Evolutionary conservation across 176 grass and related monocot genomes (phyloP), one percentile per base, ranked within the genome.

Genomic region (Rhynchospora pubera): DNA sequence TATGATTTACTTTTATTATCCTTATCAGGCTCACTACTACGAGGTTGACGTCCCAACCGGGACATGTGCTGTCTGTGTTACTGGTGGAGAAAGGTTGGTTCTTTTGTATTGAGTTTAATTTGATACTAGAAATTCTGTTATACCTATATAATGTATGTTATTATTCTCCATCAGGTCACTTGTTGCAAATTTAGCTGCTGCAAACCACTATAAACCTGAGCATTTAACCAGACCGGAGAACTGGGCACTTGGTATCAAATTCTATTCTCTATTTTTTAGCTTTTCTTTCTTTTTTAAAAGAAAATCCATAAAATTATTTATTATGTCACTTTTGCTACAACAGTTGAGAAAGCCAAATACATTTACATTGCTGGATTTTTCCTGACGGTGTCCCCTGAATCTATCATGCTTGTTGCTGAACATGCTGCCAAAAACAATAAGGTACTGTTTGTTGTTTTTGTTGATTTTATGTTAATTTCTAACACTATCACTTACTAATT

Each of bases 281-380:
- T 52, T 85, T 57, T 26, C 30, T 22, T 7, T 39, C 34, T 5
- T 57, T 64, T 18, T 72, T 56, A 77, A 71, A 14, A 68, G 65
- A 0, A 8, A 74, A 74, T 74, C 5, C 14, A 34, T 74, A 47
- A 26, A 51, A 73, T 77, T 57, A 79, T 51, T 47, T 65, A 10
- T 61, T 18, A 26, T 59, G 8, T 63, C 34, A 51, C 18, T 75
- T 55, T 59, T 84, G 55, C 44, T 77, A 3, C 79, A 70, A 85
- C 84, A 99, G 96, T 99, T 86, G 96, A 95, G 80, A 99, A 95
- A 69, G 97, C 97, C 51, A 99, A 99, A 80, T 99, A 95, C 84
- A 89, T 96, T 71, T 96, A 96, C 62, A 99, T 99, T 81, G 93
- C 97, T 91, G 97, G 97, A 4, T 99, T 95, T 93, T 99, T 99